Evolutionary conservation across 345 rosid genomes (phyloP).

Genomic region (Citrus hindsii): DNA sequence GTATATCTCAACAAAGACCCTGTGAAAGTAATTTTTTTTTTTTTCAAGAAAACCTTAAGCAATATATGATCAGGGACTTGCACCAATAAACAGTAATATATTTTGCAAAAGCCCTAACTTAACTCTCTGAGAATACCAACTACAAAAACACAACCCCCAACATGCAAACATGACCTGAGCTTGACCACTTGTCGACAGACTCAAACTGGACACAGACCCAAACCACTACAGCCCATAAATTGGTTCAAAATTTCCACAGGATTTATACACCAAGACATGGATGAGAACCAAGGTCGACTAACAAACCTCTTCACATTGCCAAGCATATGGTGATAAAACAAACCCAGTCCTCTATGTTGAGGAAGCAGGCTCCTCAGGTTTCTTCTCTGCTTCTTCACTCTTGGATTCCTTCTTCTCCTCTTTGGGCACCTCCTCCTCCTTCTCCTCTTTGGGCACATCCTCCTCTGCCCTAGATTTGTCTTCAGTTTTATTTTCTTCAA

Average conservation of each 20-base stretch:
- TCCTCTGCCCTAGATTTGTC: conserved; percentile 40
- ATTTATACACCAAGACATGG: conserved; percentile 15
- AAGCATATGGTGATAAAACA: conserved; percentile 9
- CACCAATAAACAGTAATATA: conserved; percentile 12
- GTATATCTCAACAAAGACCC: background rate
- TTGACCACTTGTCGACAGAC: conserved; percentile 30
- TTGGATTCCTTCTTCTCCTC: conserved; percentile 33
- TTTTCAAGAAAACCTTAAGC: background rate
- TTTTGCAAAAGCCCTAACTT: conserved; percentile 8
- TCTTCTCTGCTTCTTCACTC: conserved; percentile 43
- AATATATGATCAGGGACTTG: conserved; percentile 4
- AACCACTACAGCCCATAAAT: conserved; percentile 24
- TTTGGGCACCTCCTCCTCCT: conserved; percentile 31
- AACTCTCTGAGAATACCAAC: conserved; percentile 17
- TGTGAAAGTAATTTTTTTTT: background rate
- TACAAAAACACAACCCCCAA: conserved; percentile 26
- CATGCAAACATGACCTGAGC: conserved; percentile 30
- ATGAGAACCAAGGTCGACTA: background rate
- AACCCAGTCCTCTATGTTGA: conserved; percentile 33
- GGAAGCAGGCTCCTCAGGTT: conserved; percentile 40
- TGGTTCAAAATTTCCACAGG: background rate
- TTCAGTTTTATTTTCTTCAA: conserved; percentile 57
- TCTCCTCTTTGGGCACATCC: conserved; percentile 29
- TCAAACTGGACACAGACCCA: conserved; percentile 28
- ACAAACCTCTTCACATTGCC: conserved; percentile 5